Percentiles rank a stretch among this genome's conserved stretches.
These are phyloP conservation scores for Fusarium devonianum DNA, from an alignment of 2,329 filamentous ascomycete species.

Conservation along the genomic window DNA sequence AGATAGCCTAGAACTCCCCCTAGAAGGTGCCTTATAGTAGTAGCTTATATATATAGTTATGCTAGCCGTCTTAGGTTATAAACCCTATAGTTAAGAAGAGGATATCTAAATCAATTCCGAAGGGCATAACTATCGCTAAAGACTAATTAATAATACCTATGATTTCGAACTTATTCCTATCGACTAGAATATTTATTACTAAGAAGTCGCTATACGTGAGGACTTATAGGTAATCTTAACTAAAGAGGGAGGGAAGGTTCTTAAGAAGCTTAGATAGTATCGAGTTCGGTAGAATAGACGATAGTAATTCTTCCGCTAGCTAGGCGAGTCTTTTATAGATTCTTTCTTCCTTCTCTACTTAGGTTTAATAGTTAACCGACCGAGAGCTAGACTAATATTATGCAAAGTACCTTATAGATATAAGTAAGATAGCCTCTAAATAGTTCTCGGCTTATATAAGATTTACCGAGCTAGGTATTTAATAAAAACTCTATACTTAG, in stretches of 20 bases:
- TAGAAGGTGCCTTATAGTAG: constrained; percentile 37
- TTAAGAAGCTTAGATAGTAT: constrained; percentile 24
- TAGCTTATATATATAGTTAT: constrained; percentile 39
- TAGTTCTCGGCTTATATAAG: not conserved
- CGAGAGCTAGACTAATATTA: constrained; percentile 31
- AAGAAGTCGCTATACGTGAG: constrained; percentile 44
- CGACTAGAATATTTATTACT: constrained; percentile 42
- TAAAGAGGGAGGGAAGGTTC: constrained; percentile 39
- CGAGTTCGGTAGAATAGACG: constrained; percentile 16
- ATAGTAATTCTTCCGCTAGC: constrained; percentile 14
- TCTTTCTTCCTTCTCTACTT: constrained; percentile 19
- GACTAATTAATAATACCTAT: constrained; percentile 45
- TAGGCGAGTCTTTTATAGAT: constrained; percentile 31
- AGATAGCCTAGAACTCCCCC: constrained; percentile 41
- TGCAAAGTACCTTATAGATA: constrained; percentile 38
- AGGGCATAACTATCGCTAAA: constrained; percentile 36
- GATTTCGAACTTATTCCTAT: constrained; percentile 36
- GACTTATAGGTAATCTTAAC: constrained; percentile 40
- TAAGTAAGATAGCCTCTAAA: constrained; percentile 15
- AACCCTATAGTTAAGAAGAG: constrained; percentile 40
- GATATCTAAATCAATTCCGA: constrained; percentile 32
- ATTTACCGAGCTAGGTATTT: constrained; percentile 27
- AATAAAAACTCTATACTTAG: constrained; percentile 21
- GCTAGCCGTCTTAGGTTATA: constrained; percentile 38
- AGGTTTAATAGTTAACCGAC: constrained; percentile 11